These are phyloP conservation scores for Neurospora sp. DNA, from an alignment of 495 filamentous ascomycete genomes.

Conservation along the genomic window DNA sequence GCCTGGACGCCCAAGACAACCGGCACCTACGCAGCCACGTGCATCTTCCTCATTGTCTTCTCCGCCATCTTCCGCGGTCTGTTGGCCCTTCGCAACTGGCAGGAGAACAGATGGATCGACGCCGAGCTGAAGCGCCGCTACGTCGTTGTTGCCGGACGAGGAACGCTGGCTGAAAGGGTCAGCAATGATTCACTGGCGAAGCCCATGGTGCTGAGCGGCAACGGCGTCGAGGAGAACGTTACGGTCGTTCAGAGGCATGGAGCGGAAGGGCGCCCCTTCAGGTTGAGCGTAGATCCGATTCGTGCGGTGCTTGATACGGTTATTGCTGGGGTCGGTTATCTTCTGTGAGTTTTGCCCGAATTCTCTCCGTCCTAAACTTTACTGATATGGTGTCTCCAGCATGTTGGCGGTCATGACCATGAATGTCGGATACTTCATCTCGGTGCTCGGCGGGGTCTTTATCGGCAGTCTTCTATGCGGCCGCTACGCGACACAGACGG, in stretches of 20 bases:
- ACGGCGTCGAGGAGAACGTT: constrained; percentile 66
- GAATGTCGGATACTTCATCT: constrained; percentile 94
- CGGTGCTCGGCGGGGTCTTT: constrained; percentile 73
- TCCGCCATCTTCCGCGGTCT: constrained; percentile 56
- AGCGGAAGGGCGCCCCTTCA: constrained; percentile 52
- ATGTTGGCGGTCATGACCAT: constrained; percentile 98
- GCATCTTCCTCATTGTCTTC: constrained; percentile 75
- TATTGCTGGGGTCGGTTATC: constrained; percentile 68
- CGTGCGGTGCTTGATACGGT: constrained; percentile 58
- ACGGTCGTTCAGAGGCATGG: constrained; percentile 49
- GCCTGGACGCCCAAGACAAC: constrained; percentile 60
- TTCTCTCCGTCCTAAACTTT: constrained; percentile 3
- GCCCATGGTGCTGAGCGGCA: constrained; percentile 50
- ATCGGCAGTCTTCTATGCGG: constrained; percentile 75
- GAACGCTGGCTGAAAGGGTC: constrained; percentile 43
- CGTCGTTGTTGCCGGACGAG: constrained; percentile 58
- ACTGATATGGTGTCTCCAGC: constrained; percentile 32
- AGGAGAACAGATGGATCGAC: constrained; percentile 46
- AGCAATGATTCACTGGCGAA: constrained; percentile 42
- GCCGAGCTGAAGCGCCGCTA: constrained; percentile 61
- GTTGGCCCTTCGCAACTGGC: constrained; percentile 52
- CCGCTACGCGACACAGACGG: constrained; percentile 39
- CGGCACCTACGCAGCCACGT: constrained; percentile 70
- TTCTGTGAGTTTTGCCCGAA: constrained; percentile 57
- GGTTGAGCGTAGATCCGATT: constrained; percentile 67